phyloP scores from a whole-genome alignment of 2,329 filamentous ascomycete species.

The Ophioceras dolichostomum region DNA sequence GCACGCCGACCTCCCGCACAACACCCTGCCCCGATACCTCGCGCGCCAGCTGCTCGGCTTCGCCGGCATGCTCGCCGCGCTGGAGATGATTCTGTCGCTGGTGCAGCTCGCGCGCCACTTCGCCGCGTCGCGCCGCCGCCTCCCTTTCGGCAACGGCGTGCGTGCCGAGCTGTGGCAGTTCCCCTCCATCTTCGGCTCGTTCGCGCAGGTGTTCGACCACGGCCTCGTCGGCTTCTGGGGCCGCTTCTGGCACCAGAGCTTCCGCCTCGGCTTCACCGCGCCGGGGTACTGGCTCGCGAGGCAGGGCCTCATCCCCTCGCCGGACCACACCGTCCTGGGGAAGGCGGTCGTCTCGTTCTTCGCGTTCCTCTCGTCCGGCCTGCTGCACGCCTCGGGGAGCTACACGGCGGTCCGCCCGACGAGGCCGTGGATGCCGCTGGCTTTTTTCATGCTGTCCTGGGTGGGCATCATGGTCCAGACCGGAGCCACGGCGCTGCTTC shows the following conservation, averaged over 20 bases:
- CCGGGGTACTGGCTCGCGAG: slow-evolving; percentile 37
- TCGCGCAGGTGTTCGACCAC: slow-evolving; percentile 44
- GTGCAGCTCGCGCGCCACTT: slow-evolving; percentile 9
- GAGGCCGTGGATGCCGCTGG: slow-evolving; percentile 37
- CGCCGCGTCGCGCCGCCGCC: slow-evolving; percentile 32
- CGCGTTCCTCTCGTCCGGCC: slow-evolving; percentile 54
- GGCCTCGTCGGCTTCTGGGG: slow-evolving; percentile 79
- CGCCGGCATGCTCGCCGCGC: slow-evolving; percentile 41
- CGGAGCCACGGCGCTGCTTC: slow-evolving; percentile 19
- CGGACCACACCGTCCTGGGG: slow-evolving; percentile 17
- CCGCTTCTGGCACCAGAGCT: slow-evolving; percentile 82
- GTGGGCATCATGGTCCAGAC: slow-evolving; percentile 53
- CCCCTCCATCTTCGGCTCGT: slow-evolving; percentile 42
- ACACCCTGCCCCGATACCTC: slow-evolving; percentile 31
- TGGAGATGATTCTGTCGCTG: slow-evolving; percentile 48
- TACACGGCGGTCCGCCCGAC: slow-evolving; percentile 46
- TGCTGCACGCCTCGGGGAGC: slow-evolving; percentile 61
- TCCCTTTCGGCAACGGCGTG: slow-evolving; percentile 36
- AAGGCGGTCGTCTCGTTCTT: slow-evolving; percentile 14
- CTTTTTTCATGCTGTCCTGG: slow-evolving; percentile 64
- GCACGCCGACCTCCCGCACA: slow-evolving; percentile 25
- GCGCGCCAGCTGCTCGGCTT: slow-evolving; percentile 47
- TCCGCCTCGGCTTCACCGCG: slow-evolving; percentile 59
- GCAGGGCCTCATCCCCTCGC: slow-evolving; percentile 23
- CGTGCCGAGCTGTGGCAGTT: slow-evolving; percentile 38